Percentiles rank a stretch among this genome's conserved stretches.
Conservation (phyloP, 169 alveolate genomes). For the Plasmodium vinckei region DNA sequence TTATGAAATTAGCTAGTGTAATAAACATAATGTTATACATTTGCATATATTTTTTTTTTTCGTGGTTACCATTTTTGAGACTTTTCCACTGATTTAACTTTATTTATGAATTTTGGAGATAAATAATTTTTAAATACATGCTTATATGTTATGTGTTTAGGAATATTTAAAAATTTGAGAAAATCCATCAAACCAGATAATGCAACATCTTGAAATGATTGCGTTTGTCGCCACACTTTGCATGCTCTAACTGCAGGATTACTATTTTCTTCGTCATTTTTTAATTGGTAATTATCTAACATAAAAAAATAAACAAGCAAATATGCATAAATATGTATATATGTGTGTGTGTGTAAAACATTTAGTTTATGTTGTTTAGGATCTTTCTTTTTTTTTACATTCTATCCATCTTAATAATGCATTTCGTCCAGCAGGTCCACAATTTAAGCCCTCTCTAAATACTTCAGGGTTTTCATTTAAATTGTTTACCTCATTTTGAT, state of each 20-base stretch:
- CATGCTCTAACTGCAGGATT: slow-evolving; percentile 86
- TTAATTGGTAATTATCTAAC: slow-evolving; percentile 82
- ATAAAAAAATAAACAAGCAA: slow-evolving; percentile 12
- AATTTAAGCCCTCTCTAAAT: slow-evolving; percentile 79
- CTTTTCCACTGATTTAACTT: slow-evolving; percentile 58
- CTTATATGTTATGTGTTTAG: slow-evolving; percentile 83
- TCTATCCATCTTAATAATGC: slow-evolving; percentile 87
- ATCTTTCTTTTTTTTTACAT: slow-evolving; percentile 67
- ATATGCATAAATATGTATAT: no score
- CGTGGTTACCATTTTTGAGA: slow-evolving; percentile 54
- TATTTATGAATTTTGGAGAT: slow-evolving; percentile 78
- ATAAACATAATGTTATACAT: not conserved
- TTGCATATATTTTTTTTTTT: not conserved
- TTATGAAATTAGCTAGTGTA: not conserved
- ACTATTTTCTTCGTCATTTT: slow-evolving; percentile 79
- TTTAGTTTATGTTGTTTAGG: not conserved
- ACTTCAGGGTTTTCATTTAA: slow-evolving; percentile 17
- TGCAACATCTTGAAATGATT: slow-evolving; percentile 83
- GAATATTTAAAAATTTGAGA: slow-evolving; percentile 81
- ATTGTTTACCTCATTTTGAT: slow-evolving; percentile 11
- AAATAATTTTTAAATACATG: slow-evolving; percentile 81
- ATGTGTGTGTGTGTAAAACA: not conserved
- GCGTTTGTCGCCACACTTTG: slow-evolving; percentile 86
- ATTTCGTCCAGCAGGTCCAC: slow-evolving; percentile 88
- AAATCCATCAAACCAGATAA: slow-evolving; percentile 84